Percentiles rank a stretch among this genome's conserved stretches.
These are phyloP conservation scores for Ceratocystis diversiconidia DNA, from an alignment of 2,329 filamentous ascomycete genomes.

Conservation along the genomic window DNA sequence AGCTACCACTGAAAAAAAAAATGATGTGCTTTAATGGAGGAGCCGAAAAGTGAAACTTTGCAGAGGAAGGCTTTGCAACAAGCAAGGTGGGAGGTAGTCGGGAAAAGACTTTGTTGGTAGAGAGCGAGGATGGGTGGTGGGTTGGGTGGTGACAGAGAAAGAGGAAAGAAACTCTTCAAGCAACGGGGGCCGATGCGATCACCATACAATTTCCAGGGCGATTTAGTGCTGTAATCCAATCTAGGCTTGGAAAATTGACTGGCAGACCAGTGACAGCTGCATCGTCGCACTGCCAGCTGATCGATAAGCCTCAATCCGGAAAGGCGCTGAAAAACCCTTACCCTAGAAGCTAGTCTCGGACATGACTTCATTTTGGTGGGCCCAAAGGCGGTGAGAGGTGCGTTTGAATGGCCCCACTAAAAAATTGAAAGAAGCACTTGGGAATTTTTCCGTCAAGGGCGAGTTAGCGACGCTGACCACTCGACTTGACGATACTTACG, in stretches of 20 bases:
- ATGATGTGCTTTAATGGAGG: neutral
- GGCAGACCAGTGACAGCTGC: neutral
- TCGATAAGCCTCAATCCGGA: neutral
- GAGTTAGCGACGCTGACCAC: neutral
- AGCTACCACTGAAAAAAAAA: slow-evolving; percentile 1
- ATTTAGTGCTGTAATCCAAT: slow-evolving; percentile 6
- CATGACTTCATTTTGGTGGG: slow-evolving; percentile 10
- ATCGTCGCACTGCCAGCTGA: neutral
- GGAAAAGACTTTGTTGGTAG: slow-evolving; percentile 6
- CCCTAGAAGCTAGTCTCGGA: slow-evolving; percentile 2
- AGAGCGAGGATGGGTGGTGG: neutral
- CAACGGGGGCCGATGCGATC: slow-evolving; percentile 18
- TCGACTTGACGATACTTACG: neutral
- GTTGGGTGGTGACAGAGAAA: neutral
- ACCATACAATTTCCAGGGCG: slow-evolving; percentile 16
- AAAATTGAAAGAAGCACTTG: slow-evolving; percentile 16
- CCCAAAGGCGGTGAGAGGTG: slow-evolving; percentile 17
- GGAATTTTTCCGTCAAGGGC: slow-evolving; percentile 13
- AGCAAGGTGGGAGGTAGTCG: neutral
- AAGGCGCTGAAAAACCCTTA: neutral
- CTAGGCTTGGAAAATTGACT: slow-evolving; percentile 1
- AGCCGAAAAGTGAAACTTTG: neutral
- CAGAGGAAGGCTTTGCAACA: neutral
- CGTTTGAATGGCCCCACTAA: slow-evolving; percentile 18
- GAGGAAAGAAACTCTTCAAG: slow-evolving; percentile 13